Conservation (phyloP, 2,329 filamentous ascomycete genomes). For the Xylaria hypoxylon region DNA sequence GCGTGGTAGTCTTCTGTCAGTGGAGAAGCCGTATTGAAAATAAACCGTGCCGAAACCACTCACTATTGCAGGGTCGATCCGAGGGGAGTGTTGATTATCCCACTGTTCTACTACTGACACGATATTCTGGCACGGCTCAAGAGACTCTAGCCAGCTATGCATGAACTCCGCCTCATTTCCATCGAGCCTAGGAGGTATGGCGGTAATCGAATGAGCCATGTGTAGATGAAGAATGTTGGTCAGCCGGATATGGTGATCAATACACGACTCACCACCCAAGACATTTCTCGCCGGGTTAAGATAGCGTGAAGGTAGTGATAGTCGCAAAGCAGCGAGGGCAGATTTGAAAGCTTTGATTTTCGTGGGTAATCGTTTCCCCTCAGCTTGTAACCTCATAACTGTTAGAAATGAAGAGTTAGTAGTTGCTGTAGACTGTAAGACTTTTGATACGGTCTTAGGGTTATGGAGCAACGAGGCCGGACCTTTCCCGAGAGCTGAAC, state of each 20-base stretch:
- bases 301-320: constrained; percentile 50
- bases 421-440: not conserved
- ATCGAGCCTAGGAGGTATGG: constrained; percentile 34
- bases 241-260: constrained; percentile 46
- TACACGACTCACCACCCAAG: constrained; percentile 45
- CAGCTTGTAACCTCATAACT: constrained; percentile 39
- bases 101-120: constrained; percentile 49
- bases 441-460: not conserved
- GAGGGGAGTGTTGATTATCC: constrained; percentile 48
- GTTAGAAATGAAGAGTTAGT: constrained; percentile 12
- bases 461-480: not conserved
- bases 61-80: constrained; percentile 52
- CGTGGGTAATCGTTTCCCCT: constrained; percentile 35
- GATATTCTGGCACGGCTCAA: constrained; percentile 51
- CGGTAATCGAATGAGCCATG: constrained; percentile 42
- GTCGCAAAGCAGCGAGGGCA: constrained; percentile 43
- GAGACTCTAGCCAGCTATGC: constrained; percentile 47
- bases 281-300: constrained; percentile 50
- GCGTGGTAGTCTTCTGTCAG: not conserved
- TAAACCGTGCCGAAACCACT: constrained; percentile 1
- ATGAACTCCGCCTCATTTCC: constrained; percentile 43
- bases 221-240: constrained; percentile 47
- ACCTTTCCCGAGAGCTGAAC: not conserved
- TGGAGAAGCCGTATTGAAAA: not conserved
- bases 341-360: constrained; percentile 39